Percentiles rank a stretch among this genome's conserved stretches.
phyloP scores from a whole-genome alignment of 2,329 filamentous ascomycete species.

The Diaporthe longicolla region DNA sequence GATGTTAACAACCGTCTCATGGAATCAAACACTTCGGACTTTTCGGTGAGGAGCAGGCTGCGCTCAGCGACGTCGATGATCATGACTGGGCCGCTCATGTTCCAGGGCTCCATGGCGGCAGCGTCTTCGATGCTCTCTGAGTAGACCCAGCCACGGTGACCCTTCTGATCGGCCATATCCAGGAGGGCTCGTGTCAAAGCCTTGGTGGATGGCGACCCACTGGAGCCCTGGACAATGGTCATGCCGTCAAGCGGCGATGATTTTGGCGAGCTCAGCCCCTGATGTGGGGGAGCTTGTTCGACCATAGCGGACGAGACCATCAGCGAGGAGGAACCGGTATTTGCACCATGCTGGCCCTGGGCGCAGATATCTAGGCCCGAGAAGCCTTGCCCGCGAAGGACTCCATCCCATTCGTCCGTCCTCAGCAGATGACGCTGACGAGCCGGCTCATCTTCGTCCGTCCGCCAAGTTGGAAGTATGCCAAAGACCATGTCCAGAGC shows the following conservation, averaged over 20 bases:
- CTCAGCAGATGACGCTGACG: neutral
- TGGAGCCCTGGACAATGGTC: neutral
- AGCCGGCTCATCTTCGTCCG: conserved; percentile 4
- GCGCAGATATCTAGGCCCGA: conserved; percentile 20
- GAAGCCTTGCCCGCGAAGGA: neutral
- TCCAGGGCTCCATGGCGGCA: neutral
- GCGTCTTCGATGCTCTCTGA: conserved; percentile 4
- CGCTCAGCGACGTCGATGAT: conserved; percentile 6
- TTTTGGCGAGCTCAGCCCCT: neutral
- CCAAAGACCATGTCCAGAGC: conserved; percentile 50
- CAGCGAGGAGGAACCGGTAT: neutral
- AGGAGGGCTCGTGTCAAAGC: neutral
- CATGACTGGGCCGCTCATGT: neutral
- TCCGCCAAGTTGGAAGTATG: conserved; percentile 47
- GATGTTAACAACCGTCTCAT: neutral
- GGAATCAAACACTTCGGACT: neutral
- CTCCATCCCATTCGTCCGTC: conserved; percentile 18
- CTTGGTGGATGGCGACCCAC: neutral
- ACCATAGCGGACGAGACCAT: conserved; percentile 6
- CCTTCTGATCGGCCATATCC: neutral
- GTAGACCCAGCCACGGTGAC: neutral
- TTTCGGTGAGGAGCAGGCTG: conserved; percentile 8
- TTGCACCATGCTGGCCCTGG: neutral
- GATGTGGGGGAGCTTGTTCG: neutral
- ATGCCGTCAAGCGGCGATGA: neutral